phyloP scores from a whole-genome alignment of 768 basidiomycete species.

The Panus rudis region DNA sequence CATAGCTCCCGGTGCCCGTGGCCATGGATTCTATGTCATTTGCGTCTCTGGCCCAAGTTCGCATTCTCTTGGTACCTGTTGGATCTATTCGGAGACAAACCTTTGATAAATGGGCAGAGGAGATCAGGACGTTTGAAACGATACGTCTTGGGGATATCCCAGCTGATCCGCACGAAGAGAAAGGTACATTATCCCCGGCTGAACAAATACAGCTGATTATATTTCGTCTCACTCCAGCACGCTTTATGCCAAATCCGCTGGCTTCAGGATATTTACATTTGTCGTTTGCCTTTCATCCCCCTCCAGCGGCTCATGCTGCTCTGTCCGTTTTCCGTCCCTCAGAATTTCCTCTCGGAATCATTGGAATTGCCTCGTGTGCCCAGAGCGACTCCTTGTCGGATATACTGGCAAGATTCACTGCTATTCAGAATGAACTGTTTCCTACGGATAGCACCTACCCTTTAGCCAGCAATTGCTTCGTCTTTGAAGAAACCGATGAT shows the following conservation, averaged over 20 bases:
- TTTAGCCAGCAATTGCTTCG: conserved; percentile 74
- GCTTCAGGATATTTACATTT: conserved; percentile 81
- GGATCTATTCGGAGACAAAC: conserved; percentile 61
- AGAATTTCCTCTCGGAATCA: conserved; percentile 79
- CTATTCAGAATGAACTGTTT: conserved; percentile 56
- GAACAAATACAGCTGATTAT: conserved; percentile 2
- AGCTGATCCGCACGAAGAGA: conserved; percentile 67
- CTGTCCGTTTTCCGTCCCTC: conserved; percentile 73
- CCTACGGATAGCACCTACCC: conserved; percentile 65
- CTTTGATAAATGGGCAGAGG: conserved; percentile 68
- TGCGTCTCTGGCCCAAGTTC: conserved; percentile 79
- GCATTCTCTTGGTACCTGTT: conserved; percentile 80
- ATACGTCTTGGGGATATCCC: conserved; percentile 82
- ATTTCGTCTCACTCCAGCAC: conserved; percentile 38
- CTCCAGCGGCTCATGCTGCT: conserved; percentile 56
- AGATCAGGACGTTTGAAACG: conserved; percentile 66
- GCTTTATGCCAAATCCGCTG: conserved; percentile 74
- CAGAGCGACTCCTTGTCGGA: conserved; percentile 44
- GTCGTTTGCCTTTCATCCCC: conserved; percentile 69
- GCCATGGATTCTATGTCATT: conserved; percentile 68
- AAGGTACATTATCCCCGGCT: conserved; percentile 39
- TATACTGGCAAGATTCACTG: conserved; percentile 61
- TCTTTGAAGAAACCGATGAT: conserved; percentile 68
- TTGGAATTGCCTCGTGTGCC: conserved; percentile 76
- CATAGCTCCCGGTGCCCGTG: conserved; percentile 2